Evolutionary conservation across 176 grass and related monocot genomes (phyloP).

Genomic region (Raddia distichophylla): DNA sequence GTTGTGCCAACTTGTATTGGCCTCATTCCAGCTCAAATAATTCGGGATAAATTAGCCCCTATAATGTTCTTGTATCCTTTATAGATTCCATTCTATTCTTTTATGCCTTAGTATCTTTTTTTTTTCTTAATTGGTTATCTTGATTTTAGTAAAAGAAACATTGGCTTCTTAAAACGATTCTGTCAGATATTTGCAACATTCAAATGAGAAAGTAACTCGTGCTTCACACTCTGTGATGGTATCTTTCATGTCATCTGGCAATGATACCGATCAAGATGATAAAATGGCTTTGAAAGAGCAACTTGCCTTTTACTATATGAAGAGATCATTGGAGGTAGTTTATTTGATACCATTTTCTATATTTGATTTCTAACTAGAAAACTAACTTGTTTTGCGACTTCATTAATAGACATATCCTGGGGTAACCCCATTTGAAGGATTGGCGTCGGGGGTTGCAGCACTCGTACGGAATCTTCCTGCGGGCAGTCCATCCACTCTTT

Average conservation of each 20-base stretch:
- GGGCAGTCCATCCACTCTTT: constrained; percentile 69
- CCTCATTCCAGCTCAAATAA: constrained; percentile 56
- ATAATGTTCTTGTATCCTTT: constrained; percentile 90
- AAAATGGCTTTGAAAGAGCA: constrained; percentile 77
- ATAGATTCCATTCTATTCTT: background rate
- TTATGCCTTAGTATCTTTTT: background rate
- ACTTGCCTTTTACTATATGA: constrained; percentile 77
- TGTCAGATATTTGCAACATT: constrained; percentile 84
- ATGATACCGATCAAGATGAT: constrained; percentile 58
- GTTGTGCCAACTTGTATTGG: constrained; percentile 82
- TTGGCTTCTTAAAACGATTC: constrained; percentile 51
- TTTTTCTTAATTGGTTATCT: background rate
- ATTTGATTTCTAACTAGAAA: background rate
- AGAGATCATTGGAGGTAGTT: constrained; percentile 75
- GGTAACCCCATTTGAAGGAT: constrained; percentile 77
- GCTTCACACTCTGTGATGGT: constrained; percentile 89
- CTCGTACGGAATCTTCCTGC: constrained; percentile 76
- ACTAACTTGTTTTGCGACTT: constrained; percentile 4
- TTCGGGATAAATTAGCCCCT: constrained; percentile 59
- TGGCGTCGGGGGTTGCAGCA: constrained; percentile 80
- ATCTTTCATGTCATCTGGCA: constrained; percentile 79
- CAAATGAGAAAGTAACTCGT: constrained; percentile 90
- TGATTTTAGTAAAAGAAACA: constrained; percentile 12
- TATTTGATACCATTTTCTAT: background rate
- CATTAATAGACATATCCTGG: constrained; percentile 67